Evolutionary conservation across 2,329 filamentous ascomycete species (phyloP), one percentile per base, ranked within the genome.

Genomic region (Penicillium psychrosexuale): DNA sequence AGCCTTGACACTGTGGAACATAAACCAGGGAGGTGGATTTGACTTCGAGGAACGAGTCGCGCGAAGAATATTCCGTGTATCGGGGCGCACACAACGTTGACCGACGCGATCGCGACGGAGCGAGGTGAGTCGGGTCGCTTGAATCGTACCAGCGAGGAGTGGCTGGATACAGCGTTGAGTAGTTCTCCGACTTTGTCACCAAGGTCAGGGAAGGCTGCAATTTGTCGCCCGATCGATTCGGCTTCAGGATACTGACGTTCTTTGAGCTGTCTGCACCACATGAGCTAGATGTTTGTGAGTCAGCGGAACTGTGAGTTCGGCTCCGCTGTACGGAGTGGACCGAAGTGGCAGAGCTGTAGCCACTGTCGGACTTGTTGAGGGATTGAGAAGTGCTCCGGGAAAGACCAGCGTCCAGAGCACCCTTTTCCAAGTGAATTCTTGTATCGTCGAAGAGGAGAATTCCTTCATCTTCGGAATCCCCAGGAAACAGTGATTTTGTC

Each of bases 281-380:
- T n/a, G 63, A 66, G 13, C 53, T 43, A 8, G 65, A 69, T 8
- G 54, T 31, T 24, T 69, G 66, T 13, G 68, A 71, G 47, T 66
- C 68, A 17, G 66, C 50, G 3, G 68, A 70, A 1, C 46, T 58
- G 30, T 63, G 58, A 37, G 65, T 62, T 17, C 57, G 60, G 34
- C 59, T 65, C 17, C 60, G 60, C 17, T 63, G 66, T 37, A 65
- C 46, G 11, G 69, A 73, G 40, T 63, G 63, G 17, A 67, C 50
- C 1, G 72, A 74, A 8, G 68, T 65, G 12, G 69, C 68, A 31
- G 72, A 74, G 51, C 71, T 74, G 52, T 75, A 75, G 19, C 72
- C 72, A 49, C 72, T 74, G 52, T 75, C 72, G 12, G 64, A 65
- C 48, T 73, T 73, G 50, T 59, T 66, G 34, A 69, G 61, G 5